Evolutionary conservation across 164 flowering plant species (phyloP), one percentile per base, ranked within the genome.

Genomic region (Umbilicus rupestris): DNA sequence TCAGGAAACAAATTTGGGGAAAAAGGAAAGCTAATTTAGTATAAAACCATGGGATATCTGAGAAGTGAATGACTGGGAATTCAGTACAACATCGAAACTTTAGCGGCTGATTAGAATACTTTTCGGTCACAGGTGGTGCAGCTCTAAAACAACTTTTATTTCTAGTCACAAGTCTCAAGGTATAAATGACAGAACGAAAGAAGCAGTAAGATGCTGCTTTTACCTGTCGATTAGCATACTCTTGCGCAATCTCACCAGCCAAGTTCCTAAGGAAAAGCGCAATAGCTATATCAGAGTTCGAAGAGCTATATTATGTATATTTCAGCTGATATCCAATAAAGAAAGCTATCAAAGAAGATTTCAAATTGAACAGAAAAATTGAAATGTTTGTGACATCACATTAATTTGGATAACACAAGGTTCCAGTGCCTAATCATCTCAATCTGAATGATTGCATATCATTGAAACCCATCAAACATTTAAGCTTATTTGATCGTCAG

Each of bases 201-300:
- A 24, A 24, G 7, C 8, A 9, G 29, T 24, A 7, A 7, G 2
- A 11, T 28, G 31, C 2, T 14, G 2, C 42, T n/a, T n/a, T 63
- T 29, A 94, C 99, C 99, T 89, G 96, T 65, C 94, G 76, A 72
- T 80, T 85, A 1, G 77, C 68, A 80, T 81, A 88, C 72, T 92
- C 99, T 62, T 88, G 88, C 0, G 89, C 73, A 70, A 92, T 92
- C 78, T 95, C 99, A 62, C 99, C 99, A 65, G 99, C 99, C 71
- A 92, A 85, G 70, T 95, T 95, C 81, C 99, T 92, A 15, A 20
- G 1, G 24, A 29, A 55, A 26, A 16, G 29, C 20, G 19, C 11
- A 55, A 12, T n/a, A 20, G 64, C 49, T 20, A 33, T n/a, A n/a
- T n/a, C n/a, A n/a, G n/a, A 35, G 3, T 6, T 3, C 15, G 2